A percentile compares a stretch with the other conserved stretches of the same genome.
phyloP scores from a whole-genome alignment of 208 protist species.

The Acanthamoeba lenticulata region DNA sequence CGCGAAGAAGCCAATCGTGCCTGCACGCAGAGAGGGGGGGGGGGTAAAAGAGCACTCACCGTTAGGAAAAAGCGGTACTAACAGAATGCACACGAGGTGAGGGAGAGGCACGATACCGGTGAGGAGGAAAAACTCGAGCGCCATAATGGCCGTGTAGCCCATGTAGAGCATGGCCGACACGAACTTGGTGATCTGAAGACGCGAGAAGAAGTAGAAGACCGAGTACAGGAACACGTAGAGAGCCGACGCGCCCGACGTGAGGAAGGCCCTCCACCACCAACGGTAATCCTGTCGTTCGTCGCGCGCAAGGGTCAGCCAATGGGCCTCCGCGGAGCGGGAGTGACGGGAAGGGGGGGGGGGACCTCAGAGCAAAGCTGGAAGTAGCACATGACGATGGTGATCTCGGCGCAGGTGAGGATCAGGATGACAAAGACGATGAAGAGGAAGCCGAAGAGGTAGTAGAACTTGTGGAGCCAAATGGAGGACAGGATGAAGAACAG shows the following conservation, averaged over 20 bases:
- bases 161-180: constrained; percentile 83
- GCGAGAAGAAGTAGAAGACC: constrained; percentile 91
- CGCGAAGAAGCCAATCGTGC: constrained; percentile 77
- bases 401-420: constrained; percentile 94
- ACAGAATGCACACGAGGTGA: neutral
- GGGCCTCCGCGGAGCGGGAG: neutral
- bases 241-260: constrained; percentile 91
- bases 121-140: constrained; percentile 79
- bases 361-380: constrained; percentile 95
- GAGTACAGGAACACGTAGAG: constrained; percentile 95
- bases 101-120: constrained; percentile 71
- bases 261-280: constrained; percentile 98
- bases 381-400: constrained; percentile 98
- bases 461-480: constrained; percentile 95
- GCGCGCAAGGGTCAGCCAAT: neutral
- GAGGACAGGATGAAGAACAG: constrained; percentile 97
- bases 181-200: constrained; percentile 83
- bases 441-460: constrained; percentile 99
- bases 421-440: constrained; percentile 96
- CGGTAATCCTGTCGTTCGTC: constrained; percentile 93
- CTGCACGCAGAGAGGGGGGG: neutral
- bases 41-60: no score
- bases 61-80: no score
- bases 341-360: neutral
- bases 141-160: constrained; percentile 82